phyloP scores from a whole-genome alignment of 2,329 filamentous ascomycete species.

The Zopfia rhizophila region DNA sequence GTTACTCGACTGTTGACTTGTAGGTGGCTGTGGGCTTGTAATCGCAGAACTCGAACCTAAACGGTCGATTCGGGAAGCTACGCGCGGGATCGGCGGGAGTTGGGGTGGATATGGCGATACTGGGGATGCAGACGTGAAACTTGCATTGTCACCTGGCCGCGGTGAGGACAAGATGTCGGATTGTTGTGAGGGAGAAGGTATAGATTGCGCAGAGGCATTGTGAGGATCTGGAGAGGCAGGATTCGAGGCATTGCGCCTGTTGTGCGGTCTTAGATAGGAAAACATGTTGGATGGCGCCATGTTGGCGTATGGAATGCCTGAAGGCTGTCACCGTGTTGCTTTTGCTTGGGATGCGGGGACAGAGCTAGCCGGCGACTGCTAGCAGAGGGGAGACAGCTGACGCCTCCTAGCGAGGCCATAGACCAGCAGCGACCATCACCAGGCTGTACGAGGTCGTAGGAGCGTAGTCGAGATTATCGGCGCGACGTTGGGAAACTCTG shows the following conservation, averaged over 20 bases:
- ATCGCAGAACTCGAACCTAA: slow-evolving; percentile 22
- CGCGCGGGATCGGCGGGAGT: slow-evolving; percentile 52
- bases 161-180: slow-evolving; percentile 43
- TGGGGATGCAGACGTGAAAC: slow-evolving; percentile 44
- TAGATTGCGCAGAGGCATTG: slow-evolving; percentile 28
- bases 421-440: slow-evolving; percentile 39
- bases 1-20: slow-evolving; percentile 22
- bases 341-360: slow-evolving; percentile 8
- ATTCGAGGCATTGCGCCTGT: slow-evolving; percentile 50
- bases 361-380: neutral
- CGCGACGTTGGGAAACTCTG: slow-evolving; percentile 11
- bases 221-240: slow-evolving; percentile 47
- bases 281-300: slow-evolving; percentile 55
- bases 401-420: slow-evolving; percentile 50
- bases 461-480: slow-evolving; percentile 9
- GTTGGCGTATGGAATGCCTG: neutral
- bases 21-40: slow-evolving; percentile 21
- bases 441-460: slow-evolving; percentile 14
- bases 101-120: slow-evolving; percentile 51
- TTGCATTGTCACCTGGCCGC: slow-evolving; percentile 42
- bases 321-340: slow-evolving; percentile 22
- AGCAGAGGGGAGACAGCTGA: slow-evolving; percentile 1
- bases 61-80: slow-evolving; percentile 46
- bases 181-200: slow-evolving; percentile 40
- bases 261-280: slow-evolving; percentile 52